Evolutionary conservation across 129 eudicot genomes (phyloP).

Genomic region (Flaveria linearis): DNA sequence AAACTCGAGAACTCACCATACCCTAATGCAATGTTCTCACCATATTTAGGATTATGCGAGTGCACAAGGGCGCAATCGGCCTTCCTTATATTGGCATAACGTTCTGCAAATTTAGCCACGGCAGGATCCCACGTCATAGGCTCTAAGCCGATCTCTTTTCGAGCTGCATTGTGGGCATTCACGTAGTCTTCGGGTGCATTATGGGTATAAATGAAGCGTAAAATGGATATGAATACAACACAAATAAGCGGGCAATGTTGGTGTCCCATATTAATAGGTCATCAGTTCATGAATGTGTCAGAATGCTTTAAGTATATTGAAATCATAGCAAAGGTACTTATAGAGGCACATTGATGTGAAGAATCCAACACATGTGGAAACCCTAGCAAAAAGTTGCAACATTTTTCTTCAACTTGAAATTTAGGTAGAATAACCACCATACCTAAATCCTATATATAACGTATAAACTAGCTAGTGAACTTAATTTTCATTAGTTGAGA

Average conservation of each 20-base stretch:
- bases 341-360: background rate
- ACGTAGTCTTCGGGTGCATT: slow-evolving; percentile 35
- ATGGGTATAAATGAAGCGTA: slow-evolving; percentile 24
- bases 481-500: background rate
- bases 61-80: slow-evolving; percentile 35
- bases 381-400: slow-evolving; percentile 12
- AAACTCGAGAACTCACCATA: slow-evolving; percentile 35
- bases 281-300: background rate
- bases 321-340: slow-evolving; percentile 5
- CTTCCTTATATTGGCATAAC: slow-evolving; percentile 31
- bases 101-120: slow-evolving; percentile 31
- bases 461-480: background rate
- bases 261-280: slow-evolving; percentile 22
- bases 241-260: slow-evolving; percentile 24
- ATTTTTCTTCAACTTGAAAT: slow-evolving; percentile 6
- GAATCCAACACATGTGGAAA: background rate
- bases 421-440: slow-evolving; percentile 39
- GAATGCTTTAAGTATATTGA: background rate
- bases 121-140: slow-evolving; percentile 21
- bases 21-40: slow-evolving; percentile 64
- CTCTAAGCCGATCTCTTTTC: slow-evolving; percentile 28
- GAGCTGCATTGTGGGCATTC: slow-evolving; percentile 31
- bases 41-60: slow-evolving; percentile 45
- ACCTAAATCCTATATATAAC: slow-evolving; percentile 20
- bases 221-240: slow-evolving; percentile 16